Percentiles rank a stretch among this genome's conserved stretches.
phyloP scores from a whole-genome alignment of 805 yeast species.

The Martiniozyma abietophila region DNA sequence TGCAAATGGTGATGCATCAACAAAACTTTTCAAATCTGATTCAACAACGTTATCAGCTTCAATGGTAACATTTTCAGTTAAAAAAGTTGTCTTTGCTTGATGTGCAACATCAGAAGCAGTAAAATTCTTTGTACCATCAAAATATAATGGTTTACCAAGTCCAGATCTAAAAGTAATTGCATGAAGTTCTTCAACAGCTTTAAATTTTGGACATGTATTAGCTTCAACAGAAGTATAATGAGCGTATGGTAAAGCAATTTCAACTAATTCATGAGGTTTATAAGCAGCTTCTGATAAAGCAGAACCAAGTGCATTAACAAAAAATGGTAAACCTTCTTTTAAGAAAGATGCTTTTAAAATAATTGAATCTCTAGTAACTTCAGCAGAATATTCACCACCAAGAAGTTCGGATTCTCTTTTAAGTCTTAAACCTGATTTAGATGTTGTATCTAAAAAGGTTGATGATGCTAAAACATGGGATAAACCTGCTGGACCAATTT shows the following conservation, averaged over 20 bases:
- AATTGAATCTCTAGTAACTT: constrained; percentile 76
- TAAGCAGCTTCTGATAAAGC: constrained; percentile 60
- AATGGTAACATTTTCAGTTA: constrained; percentile 61
- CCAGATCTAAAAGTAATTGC: constrained; percentile 78
- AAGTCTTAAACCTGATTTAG: constrained; percentile 83
- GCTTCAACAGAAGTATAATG: constrained; percentile 51
- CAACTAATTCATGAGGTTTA: constrained; percentile 77
- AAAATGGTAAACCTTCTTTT: constrained; percentile 84
- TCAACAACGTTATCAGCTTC: constrained; percentile 66
- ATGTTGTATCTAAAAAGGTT: constrained; percentile 71
- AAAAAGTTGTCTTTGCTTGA: constrained; percentile 61
- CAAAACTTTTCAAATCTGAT: constrained; percentile 59
- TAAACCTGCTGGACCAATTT: constrained; percentile 64
- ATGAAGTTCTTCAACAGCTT: constrained; percentile 73
- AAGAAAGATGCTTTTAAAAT: constrained; percentile 75
- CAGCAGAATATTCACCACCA: constrained; percentile 70
- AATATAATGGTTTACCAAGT: constrained; percentile 74
- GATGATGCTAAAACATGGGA: constrained; percentile 80
- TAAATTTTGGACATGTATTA: constrained; percentile 39
- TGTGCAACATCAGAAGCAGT: constrained; percentile 54
- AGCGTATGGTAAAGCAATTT: constrained; percentile 75
- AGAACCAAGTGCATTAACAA: constrained; percentile 74
- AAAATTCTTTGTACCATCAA: constrained; percentile 52
- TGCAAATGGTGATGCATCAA: constrained; percentile 56
- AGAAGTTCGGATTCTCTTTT: constrained; percentile 91